Percentiles rank a stretch among this genome's conserved stretches.
Evolutionary conservation across 768 basidiomycete genomes (phyloP).

Genomic region (Auriculariales sp.): DNA sequence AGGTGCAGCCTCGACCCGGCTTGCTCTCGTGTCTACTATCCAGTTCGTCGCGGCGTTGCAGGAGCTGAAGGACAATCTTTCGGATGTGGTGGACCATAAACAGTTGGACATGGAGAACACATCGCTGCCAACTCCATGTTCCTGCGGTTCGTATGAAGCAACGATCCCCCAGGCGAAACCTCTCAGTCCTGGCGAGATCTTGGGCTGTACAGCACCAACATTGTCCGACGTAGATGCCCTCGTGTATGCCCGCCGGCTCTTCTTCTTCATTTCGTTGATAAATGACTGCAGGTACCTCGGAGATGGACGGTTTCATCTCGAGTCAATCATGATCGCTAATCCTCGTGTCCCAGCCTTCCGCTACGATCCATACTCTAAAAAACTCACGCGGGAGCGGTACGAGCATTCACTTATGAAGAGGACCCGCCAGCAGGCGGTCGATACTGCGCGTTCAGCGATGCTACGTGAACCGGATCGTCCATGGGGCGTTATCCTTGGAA

Average conservation of each 20-base stretch:
- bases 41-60: constrained; percentile 94
- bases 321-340: constrained; percentile 99
- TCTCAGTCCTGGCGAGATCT: constrained; percentile 88
- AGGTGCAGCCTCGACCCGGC: constrained; percentile 49
- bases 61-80: constrained; percentile 67
- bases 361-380: constrained; percentile 97
- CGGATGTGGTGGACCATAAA: constrained; percentile 13
- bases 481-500: constrained; percentile 93
- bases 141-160: constrained; percentile 56
- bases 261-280: not conserved
- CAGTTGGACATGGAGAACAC: constrained; percentile 1
- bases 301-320: constrained; percentile 95
- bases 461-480: constrained; percentile 18
- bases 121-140: constrained; percentile 17
- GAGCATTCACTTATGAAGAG: constrained; percentile 77
- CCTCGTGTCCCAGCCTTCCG: constrained; percentile 88
- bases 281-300: constrained; percentile 67
- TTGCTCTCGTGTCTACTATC: constrained; percentile 92
- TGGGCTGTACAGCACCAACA: constrained; percentile 90
- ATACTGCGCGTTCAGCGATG: constrained; percentile 55
- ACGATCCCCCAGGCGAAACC: constrained; percentile 80
- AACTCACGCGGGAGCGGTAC: constrained; percentile 84
- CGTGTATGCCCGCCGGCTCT: constrained; percentile 38
- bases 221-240: constrained; percentile 73
- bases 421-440: constrained; percentile 61